phyloP scores from a whole-genome alignment of 2,329 filamentous ascomycete genomes.

The Dothiorella sarmentorum region DNA sequence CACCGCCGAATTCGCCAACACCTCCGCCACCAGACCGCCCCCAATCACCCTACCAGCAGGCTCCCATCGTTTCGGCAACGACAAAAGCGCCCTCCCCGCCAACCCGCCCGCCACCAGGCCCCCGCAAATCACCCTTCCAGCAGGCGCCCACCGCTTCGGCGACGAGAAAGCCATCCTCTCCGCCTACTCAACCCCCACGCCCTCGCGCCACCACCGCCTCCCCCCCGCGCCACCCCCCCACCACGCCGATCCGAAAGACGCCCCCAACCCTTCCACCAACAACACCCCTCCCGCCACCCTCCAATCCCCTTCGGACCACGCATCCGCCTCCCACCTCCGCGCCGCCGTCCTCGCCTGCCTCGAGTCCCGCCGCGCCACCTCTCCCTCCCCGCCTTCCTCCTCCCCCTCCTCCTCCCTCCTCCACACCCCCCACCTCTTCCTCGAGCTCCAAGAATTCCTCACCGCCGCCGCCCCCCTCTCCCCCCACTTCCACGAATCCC shows the following conservation, averaged over 20 bases:
- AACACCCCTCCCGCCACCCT: background rate
- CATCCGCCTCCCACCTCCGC: background rate
- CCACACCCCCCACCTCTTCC: slow-evolving; percentile 2
- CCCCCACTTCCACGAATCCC: background rate
- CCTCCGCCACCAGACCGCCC: no score
- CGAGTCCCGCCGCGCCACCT: background rate
- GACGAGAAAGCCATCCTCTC: no score
- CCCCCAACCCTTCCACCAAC: background rate
- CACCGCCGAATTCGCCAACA: no score
- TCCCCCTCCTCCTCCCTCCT: background rate
- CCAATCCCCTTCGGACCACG: background rate
- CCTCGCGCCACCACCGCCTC: no score
- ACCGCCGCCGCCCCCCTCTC: background rate
- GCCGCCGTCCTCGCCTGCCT: background rate
- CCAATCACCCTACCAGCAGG: no score
- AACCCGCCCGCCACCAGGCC: no score
- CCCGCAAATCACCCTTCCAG: no score
- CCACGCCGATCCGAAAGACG: background rate
- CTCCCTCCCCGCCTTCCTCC: background rate
- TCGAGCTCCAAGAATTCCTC: background rate
- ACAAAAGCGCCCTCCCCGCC: no score
- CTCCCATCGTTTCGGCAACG: no score
- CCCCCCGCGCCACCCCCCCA: background rate
- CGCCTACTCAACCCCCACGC: no score
- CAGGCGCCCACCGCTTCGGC: no score